Percentiles rank a stretch among this genome's conserved stretches.
phyloP scores from a whole-genome alignment of 2,329 filamentous ascomycete species.

The Colletotrichum tropicale region DNA sequence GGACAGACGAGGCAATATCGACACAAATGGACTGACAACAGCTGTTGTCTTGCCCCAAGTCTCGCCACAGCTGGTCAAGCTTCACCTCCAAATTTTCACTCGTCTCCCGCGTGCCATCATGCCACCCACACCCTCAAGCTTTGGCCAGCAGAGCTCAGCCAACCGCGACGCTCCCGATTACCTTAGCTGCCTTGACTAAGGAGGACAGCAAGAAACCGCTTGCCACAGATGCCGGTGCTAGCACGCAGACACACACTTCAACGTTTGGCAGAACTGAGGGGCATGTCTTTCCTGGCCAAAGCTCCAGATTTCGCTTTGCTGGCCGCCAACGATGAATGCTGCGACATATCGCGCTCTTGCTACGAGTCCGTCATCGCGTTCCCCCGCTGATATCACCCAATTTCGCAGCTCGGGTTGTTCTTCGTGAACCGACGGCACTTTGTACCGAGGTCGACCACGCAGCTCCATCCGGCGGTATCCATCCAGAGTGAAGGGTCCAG shows the following conservation, averaged over 20 bases:
- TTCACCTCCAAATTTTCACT: background rate
- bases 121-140: conserved; percentile 8
- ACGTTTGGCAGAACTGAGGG: background rate
- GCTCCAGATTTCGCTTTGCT: background rate
- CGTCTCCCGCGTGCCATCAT: conserved; percentile 7
- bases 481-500: background rate
- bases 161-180: conserved; percentile 15
- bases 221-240: background rate
- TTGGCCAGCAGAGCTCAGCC: background rate
- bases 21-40: conserved; percentile 16
- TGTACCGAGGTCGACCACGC: conserved; percentile 5
- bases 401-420: background rate
- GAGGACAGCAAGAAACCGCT: background rate
- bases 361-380: background rate
- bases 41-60: conserved; percentile 10
- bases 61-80: conserved; percentile 7
- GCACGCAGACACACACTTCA: background rate
- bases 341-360: background rate
- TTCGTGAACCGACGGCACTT: background rate
- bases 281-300: background rate
- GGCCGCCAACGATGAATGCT: background rate
- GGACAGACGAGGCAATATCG: background rate
- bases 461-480: background rate
- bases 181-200: background rate
- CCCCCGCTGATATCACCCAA: conserved; percentile 7